phyloP scores from a whole-genome alignment of 1,284 basidiomycete genomes.

The Ganoderma lucidum region DNA sequence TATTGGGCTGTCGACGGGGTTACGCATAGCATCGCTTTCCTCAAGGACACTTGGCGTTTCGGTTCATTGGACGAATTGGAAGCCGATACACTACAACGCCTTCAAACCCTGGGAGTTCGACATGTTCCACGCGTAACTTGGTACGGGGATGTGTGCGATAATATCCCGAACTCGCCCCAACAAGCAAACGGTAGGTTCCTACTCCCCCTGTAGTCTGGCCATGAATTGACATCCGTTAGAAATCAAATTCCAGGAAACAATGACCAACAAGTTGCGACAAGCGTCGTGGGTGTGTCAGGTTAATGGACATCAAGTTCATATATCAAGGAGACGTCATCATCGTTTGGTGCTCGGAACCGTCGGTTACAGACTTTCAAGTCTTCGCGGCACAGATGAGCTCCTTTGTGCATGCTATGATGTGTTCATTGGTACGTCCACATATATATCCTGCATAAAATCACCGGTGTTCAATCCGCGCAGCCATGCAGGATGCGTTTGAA shows the following conservation, averaged over 20 bases:
- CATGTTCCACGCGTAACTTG: slow-evolving; percentile 10
- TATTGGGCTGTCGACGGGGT: slow-evolving; percentile 20
- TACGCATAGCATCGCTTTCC: slow-evolving; percentile 8
- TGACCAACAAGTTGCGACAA: not conserved
- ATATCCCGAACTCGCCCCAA: not conserved
- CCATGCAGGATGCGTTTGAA: slow-evolving; percentile 15
- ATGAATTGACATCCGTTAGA: not conserved
- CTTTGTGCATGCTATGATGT: slow-evolving; percentile 22
- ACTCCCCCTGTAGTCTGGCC: no score
- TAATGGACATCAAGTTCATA: not conserved
- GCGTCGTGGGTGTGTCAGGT: not conserved
- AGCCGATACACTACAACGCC: slow-evolving; percentile 9
- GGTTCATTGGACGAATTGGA: slow-evolving; percentile 7
- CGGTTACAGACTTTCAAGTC: slow-evolving; percentile 3
- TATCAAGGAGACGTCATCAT: slow-evolving; percentile 9
- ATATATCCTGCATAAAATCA: not conserved
- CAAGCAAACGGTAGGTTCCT: not conserved
- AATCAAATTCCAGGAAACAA: slow-evolving; percentile 6
- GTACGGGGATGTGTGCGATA: not conserved
- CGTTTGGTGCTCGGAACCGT: slow-evolving; percentile 17
- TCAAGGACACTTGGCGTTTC: slow-evolving; percentile 27
- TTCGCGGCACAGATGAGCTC: slow-evolving; percentile 18
- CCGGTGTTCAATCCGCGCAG: slow-evolving; percentile 1
- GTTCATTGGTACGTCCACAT: slow-evolving; percentile 3
- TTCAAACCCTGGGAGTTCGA: slow-evolving; percentile 3